Percentiles rank a stretch among this genome's conserved stretches.
phyloP scores from a whole-genome alignment of 257 asterid genomes.

The Osmanthus fragrans region DNA sequence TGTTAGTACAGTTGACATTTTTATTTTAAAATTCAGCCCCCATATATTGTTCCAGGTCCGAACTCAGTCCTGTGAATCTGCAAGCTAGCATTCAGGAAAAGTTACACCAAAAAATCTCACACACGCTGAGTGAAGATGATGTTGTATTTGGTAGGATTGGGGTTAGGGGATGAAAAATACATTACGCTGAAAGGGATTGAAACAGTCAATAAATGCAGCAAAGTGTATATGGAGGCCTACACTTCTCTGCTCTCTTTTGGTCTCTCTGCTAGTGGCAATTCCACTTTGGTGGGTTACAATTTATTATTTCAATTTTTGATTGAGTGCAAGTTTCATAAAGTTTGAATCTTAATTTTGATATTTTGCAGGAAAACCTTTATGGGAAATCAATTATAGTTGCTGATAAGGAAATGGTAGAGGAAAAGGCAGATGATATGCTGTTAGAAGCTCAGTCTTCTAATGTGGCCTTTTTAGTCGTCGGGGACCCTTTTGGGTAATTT shows the following conservation, averaged over 20 bases:
- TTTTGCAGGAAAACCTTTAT: conserved; percentile 64
- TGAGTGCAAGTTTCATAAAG: conserved; percentile 12
- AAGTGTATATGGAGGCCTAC: conserved; percentile 86
- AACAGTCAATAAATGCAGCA: conserved; percentile 62
- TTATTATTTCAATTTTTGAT: neutral
- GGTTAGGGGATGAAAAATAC: conserved; percentile 84
- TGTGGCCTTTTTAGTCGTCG: conserved; percentile 89
- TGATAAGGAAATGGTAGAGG: conserved; percentile 87
- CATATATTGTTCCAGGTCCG: no score
- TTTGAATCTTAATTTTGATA: conserved; percentile 25
- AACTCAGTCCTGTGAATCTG: neutral
- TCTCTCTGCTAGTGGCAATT: conserved; percentile 67
- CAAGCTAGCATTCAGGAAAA: neutral
- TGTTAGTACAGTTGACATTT: no score
- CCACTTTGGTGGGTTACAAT: conserved; percentile 47
- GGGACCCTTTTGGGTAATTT: conserved; percentile 89
- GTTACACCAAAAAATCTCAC: neutral
- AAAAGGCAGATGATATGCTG: conserved; percentile 76
- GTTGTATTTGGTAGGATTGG: conserved; percentile 77
- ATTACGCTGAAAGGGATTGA: conserved; percentile 83
- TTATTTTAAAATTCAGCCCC: no score
- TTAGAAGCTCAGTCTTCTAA: conserved; percentile 66
- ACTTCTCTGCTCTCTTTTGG: conserved; percentile 95
- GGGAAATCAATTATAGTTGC: conserved; percentile 67
- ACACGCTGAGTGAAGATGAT: conserved; percentile 18